phyloP scores from a whole-genome alignment of 768 basidiomycete species.

The Leccinum truebloodii region DNA sequence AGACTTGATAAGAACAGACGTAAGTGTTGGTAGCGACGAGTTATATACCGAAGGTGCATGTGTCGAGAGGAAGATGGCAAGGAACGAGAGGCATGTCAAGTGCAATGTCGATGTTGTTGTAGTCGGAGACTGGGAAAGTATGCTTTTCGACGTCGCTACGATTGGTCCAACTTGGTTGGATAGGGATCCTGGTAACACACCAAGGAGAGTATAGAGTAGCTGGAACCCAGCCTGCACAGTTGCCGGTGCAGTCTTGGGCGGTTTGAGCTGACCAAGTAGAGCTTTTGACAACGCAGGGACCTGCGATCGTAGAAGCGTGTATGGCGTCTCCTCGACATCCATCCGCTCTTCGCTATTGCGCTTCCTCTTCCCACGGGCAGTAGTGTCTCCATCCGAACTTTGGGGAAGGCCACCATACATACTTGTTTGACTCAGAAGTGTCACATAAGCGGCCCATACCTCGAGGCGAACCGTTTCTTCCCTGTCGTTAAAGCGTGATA shows the following conservation, averaged over 20 bases:
- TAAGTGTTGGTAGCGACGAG: constrained; percentile 62
- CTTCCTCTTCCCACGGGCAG: constrained; percentile 69
- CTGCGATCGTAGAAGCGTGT: constrained; percentile 69
- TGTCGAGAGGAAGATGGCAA: constrained; percentile 76
- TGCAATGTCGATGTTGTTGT: constrained; percentile 83
- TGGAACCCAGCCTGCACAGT: constrained; percentile 87
- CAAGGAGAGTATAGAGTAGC: constrained; percentile 72
- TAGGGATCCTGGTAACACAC: constrained; percentile 82
- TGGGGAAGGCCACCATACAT: constrained; percentile 71
- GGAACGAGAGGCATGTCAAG: constrained; percentile 82
- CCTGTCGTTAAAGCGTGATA: constrained; percentile 90
- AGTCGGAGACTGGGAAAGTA: constrained; percentile 66
- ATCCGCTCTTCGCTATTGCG: constrained; percentile 75
- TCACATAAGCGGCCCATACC: constrained; percentile 84
- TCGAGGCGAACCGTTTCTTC: constrained; percentile 95
- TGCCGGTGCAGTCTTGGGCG: constrained; percentile 70
- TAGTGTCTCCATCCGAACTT: constrained; percentile 45
- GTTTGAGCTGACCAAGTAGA: constrained; percentile 83
- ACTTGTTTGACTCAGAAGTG: constrained; percentile 80
- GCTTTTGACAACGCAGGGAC: constrained; percentile 79
- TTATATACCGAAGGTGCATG: constrained; percentile 60
- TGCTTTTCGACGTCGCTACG: constrained; percentile 59
- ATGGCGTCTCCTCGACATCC: constrained; percentile 72
- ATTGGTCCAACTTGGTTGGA: constrained; percentile 67
- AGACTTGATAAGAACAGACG: constrained; percentile 72